Base-by-base conservation (phyloP, 306 rosid genomes). In the Bauhinia variegata region DNA sequence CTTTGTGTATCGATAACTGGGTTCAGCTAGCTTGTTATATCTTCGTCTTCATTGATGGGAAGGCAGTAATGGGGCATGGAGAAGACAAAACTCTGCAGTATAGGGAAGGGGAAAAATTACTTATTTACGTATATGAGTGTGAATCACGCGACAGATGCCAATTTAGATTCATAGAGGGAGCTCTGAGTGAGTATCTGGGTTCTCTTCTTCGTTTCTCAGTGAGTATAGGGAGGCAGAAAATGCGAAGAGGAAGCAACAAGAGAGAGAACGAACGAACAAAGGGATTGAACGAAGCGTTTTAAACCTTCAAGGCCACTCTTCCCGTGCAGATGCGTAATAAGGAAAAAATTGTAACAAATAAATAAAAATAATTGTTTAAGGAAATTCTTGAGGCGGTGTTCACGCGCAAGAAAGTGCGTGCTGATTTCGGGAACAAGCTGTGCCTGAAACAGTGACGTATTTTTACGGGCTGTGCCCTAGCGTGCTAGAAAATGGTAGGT, bases 281-380 rank as follows among this genome's bases (percentile, higher is more conserved):
- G 56, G 60, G 76, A 63, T 73, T 47, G 77, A 68, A 65, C 84
- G 91, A 38, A 6, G 85, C 88, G 92, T 88, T 91, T 87, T 75
- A 55, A 50, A 13, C 38, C 77, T 78, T 63, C 70, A 46, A 52
- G 68, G 74, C 46, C 67, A 17, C 54, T 18, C 68, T 68, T 38
- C 60, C 39, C 56, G 71, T 11, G 60, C 63, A 47, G 51, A 59
- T 16, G 69, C 54, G 23, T 30, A n/a, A 17, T 41, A 32, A 17
- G 53, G 18, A 10, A 54, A 49, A 41, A 36, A 68, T 37, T 17
- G n/a, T 4, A 2, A 6, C 3, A 41, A 42, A 61, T 8, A 16
- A 12, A 11, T 13, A 9, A 7, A 15, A 14, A 19, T 32, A 51
- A 34, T 36, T 48, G 7, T 47, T 8, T 9, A 10, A 19, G 9